Evolutionary conservation across 108 stramenopile species (phyloP), one percentile per base, ranked within the genome.

Genomic region (Schizochytrium sp.): DNA sequence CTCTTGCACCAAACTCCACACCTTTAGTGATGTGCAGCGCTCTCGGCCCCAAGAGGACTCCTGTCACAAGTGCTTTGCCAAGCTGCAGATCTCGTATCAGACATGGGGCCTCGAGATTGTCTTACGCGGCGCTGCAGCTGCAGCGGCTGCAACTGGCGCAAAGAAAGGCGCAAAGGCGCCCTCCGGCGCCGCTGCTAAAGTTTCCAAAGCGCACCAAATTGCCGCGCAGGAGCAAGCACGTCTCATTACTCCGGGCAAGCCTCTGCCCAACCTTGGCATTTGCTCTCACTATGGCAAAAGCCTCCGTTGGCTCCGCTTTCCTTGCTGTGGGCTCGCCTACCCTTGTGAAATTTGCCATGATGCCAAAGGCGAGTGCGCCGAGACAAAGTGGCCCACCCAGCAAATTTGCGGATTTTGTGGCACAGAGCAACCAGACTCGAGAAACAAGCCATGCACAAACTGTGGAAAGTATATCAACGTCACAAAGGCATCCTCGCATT

Each of bases 301-400:
- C 51, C 23, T 53, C 48, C 76, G 76, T 45, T 83, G 76, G 76
- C 51, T 83, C 23, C 76, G 76, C 48, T 83, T 83, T 23, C 76
- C 76, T 53, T 83, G 76, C 76, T 83, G 76, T 34, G 76, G 76
- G 45, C 48, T 83, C 51, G 76, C 76, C 28, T 83, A 83, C 3
- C 76, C 76, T 43, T 83, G 76, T 4, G 76, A 83, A 14, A 53
- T 83, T 34, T 83, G 76, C 76, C 76, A 83, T 4, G 76, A 83
- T 1, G 76, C n/a, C 25, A 53, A 83, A 2, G 76, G 48, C n/a
- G 25, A 83, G 19, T 83, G 76, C 34, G 48, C 45, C 10, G 76
- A 83, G 76, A 83, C 76, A 53, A 83, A 83, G 76, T 53, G 45
- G 76, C 43, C 76, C 45, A 83, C 76, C 6, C 51, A 16, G 10